These are phyloP conservation scores for Fraxinus pennsylvanica DNA, from an alignment of 257 asterid genomes.

Conservation along the genomic window DNA sequence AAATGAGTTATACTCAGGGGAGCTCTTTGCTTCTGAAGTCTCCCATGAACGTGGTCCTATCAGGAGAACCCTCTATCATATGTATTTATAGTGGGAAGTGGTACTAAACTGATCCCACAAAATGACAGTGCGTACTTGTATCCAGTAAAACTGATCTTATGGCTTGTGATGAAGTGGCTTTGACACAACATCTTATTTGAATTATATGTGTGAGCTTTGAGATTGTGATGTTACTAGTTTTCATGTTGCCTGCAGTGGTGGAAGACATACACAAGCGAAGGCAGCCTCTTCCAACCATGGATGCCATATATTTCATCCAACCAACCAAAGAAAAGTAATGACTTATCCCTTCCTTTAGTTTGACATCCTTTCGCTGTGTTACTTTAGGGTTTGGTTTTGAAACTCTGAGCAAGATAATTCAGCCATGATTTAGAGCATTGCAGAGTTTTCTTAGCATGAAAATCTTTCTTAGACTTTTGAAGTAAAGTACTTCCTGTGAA, in stretches of 20 bases:
- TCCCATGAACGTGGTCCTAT: background rate
- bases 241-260: slow-evolving; percentile 73
- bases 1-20: background rate
- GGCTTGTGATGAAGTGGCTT: slow-evolving; percentile 19
- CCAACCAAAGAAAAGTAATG: slow-evolving; percentile 92
- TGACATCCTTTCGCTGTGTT: background rate
- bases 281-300: slow-evolving; percentile 96
- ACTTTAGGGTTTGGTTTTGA: background rate
- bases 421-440: background rate
- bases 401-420: background rate
- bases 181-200: slow-evolving; percentile 19
- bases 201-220: slow-evolving; percentile 11
- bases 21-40: slow-evolving; percentile 4
- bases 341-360: slow-evolving; percentile 11
- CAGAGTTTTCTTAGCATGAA: background rate
- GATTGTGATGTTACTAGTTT: slow-evolving; percentile 33
- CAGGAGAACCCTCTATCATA: background rate
- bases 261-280: slow-evolving; percentile 97
- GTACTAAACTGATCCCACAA: background rate
- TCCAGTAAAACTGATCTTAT: slow-evolving; percentile 15
- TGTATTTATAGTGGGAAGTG: background rate
- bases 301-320: slow-evolving; percentile 92
- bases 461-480: background rate
- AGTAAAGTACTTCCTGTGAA: background rate
- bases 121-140: background rate